These are phyloP conservation scores for Hanseniaspora occidentalis DNA, from an alignment of 805 yeast species.

Conservation along the genomic window DNA sequence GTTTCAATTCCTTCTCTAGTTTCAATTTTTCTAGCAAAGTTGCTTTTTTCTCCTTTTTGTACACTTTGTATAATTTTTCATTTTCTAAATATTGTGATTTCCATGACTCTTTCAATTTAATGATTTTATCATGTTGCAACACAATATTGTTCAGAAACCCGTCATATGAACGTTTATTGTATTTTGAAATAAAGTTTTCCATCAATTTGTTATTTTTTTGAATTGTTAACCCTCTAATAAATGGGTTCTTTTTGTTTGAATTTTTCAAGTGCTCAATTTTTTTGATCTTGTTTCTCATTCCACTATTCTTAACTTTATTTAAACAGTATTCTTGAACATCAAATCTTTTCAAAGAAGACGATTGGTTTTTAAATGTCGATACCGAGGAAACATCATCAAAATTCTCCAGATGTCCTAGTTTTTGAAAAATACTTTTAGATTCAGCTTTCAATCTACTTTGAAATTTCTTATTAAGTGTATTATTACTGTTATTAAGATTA, in stretches of 20 bases:
- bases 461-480: slow-evolving; percentile 3
- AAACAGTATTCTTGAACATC: slow-evolving; percentile 49
- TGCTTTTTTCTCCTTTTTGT: background rate
- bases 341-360: slow-evolving; percentile 25
- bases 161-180: slow-evolving; percentile 8
- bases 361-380: background rate
- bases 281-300: slow-evolving; percentile 18
- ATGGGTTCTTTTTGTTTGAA: slow-evolving; percentile 16
- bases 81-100: background rate
- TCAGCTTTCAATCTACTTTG: slow-evolving; percentile 3
- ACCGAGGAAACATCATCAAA: slow-evolving; percentile 2
- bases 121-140: slow-evolving; percentile 1
- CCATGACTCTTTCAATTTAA: slow-evolving; percentile 6
- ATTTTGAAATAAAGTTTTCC: slow-evolving; percentile 7
- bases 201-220: slow-evolving; percentile 5
- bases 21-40: background rate
- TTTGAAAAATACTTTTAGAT: background rate
- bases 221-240: slow-evolving; percentile 9
- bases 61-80: background rate
- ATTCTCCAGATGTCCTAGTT: slow-evolving; percentile 3
- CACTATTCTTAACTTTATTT: slow-evolving; percentile 29
- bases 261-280: slow-evolving; percentile 16
- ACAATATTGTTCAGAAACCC: slow-evolving; percentile 7
- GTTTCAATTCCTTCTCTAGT: background rate
- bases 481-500: slow-evolving; percentile 7